phyloP scores from a whole-genome alignment of 73 alveolate species.

The Stentor roeselii region DNA sequence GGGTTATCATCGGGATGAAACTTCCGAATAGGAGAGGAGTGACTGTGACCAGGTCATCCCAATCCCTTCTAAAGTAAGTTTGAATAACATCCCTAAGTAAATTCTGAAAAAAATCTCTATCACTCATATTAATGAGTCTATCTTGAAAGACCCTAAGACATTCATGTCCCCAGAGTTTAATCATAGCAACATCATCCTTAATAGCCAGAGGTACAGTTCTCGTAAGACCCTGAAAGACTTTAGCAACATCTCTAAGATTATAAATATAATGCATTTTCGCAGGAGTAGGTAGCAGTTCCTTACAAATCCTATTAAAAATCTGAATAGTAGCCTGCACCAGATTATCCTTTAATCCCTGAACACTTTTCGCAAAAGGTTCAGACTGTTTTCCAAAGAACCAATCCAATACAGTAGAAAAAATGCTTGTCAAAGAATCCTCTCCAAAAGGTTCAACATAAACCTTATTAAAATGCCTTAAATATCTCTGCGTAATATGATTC shows the following conservation, averaged over 20 bases:
- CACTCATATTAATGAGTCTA: constrained; percentile 47
- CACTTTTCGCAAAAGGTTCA: constrained; percentile 6
- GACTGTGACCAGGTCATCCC: constrained; percentile 53
- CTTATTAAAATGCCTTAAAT: constrained; percentile 87
- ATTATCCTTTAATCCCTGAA: background rate
- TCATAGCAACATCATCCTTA: constrained; percentile 51
- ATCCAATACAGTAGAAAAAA: constrained; percentile 87
- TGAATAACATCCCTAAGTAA: constrained; percentile 81
- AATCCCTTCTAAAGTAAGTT: constrained; percentile 83
- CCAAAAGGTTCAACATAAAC: constrained; percentile 91
- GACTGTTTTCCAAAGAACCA: constrained; percentile 77
- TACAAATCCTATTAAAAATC: constrained; percentile 65
- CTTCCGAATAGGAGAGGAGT: background rate
- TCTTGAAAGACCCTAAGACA: constrained; percentile 87
- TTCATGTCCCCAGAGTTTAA: constrained; percentile 95
- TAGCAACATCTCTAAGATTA: constrained; percentile 88
- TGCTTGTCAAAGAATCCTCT: constrained; percentile 82
- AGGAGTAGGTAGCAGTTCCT: constrained; percentile 93
- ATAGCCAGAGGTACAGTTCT: constrained; percentile 54
- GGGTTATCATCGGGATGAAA: constrained; percentile 19
- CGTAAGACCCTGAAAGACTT: constrained; percentile 89
- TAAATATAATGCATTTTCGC: constrained; percentile 86
- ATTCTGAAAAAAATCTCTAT: constrained; percentile 82
- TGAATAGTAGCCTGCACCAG: constrained; percentile 71
- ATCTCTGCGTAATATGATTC: constrained; percentile 78